phyloP scores from a whole-genome alignment of 805 yeast species.

The Yamadazyma olivae region DNA sequence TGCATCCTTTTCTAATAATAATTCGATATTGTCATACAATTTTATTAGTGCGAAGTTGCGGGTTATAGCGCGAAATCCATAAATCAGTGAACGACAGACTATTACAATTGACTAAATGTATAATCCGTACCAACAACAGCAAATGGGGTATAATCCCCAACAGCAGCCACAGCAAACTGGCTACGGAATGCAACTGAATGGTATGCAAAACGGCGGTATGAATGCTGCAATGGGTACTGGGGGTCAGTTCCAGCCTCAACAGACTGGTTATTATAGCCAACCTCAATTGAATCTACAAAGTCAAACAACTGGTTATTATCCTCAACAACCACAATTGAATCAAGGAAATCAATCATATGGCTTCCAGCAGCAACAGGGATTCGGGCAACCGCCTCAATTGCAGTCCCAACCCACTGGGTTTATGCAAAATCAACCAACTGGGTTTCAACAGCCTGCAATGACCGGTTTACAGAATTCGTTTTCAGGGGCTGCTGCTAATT shows the following conservation, averaged over 20 bases:
- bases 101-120: no score
- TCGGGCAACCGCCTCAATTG: conserved; percentile 8
- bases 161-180: conserved; percentile 12
- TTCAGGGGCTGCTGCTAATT: conserved; percentile 2
- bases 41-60: no score
- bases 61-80: no score
- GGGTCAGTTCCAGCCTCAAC: conserved; percentile 13
- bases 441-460: conserved; percentile 18
- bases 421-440: conserved; percentile 25
- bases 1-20: no score
- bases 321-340: conserved; percentile 17
- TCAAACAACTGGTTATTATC: conserved; percentile 17
- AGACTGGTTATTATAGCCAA: conserved; percentile 20
- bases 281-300: conserved; percentile 30
- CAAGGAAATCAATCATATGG: background rate
- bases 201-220: background rate
- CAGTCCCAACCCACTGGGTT: conserved; percentile 21
- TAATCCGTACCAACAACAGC: conserved; percentile 40
- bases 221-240: no score
- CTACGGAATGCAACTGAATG: background rate
- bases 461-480: background rate
- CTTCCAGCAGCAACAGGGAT: background rate
- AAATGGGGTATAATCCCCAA: conserved; percentile 15
- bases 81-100: no score
- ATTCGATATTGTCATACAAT: no score